Conservation (phyloP, 2,329 filamentous ascomycete genomes). For the Huntiella savannae region DNA sequence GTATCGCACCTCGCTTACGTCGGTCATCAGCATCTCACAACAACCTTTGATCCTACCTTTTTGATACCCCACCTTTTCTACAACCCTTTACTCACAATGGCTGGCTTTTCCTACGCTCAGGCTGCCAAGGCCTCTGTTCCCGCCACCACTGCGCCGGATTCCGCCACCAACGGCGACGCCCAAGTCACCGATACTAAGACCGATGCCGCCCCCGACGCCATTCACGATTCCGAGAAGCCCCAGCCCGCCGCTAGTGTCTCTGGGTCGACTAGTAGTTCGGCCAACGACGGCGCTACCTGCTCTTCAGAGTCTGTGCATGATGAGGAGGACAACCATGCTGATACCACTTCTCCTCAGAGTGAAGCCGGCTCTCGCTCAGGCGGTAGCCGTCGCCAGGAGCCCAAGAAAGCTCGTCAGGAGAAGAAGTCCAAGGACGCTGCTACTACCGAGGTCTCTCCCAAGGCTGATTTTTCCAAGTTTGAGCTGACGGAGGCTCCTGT, state of each 20-base stretch:
- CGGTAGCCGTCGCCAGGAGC: slow-evolving; percentile 15
- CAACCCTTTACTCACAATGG: slow-evolving; percentile 22
- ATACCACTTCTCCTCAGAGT: slow-evolving; percentile 23
- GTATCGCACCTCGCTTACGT: no score
- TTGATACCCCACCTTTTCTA: background rate
- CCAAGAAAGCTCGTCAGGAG: slow-evolving; percentile 30
- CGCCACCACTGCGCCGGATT: slow-evolving; percentile 1
- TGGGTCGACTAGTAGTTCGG: slow-evolving; percentile 12
- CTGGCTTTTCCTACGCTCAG: slow-evolving; percentile 79
- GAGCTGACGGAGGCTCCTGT: slow-evolving; percentile 64
- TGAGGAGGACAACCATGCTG: slow-evolving; percentile 21
- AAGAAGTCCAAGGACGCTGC: slow-evolving; percentile 37
- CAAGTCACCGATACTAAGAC: slow-evolving; percentile 7
- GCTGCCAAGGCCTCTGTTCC: slow-evolving; percentile 53
- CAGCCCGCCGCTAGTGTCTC: slow-evolving; percentile 11
- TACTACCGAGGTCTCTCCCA: slow-evolving; percentile 20
- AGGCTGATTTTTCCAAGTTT: slow-evolving; percentile 39
- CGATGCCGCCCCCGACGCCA: background rate
- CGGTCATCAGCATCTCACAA: background rate
- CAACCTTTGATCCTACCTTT: background rate
- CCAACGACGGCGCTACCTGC: slow-evolving; percentile 14
- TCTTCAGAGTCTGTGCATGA: slow-evolving; percentile 23
- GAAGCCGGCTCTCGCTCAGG: slow-evolving; percentile 16
- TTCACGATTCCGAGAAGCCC: slow-evolving; percentile 1
- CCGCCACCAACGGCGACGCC: slow-evolving; percentile 4